phyloP scores from a whole-genome alignment of 106 monocot genomes.

The Amphibolis antarctica region DNA sequence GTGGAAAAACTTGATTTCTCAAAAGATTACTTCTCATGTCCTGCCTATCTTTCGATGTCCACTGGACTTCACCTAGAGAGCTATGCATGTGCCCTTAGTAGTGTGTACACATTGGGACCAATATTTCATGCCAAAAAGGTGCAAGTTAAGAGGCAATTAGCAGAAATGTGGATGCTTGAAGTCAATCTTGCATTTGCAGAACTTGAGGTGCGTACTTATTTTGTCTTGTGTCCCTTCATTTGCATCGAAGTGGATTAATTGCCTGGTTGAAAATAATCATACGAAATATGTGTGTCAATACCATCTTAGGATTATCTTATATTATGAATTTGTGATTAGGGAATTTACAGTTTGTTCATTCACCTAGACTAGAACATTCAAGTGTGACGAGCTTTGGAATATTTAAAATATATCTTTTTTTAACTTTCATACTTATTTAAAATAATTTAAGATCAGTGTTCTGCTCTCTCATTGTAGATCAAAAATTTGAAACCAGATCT shows the following conservation, averaged over 20 bases:
- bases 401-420: no score
- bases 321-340: no score
- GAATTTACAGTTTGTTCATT: no score
- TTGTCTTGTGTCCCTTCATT: not conserved
- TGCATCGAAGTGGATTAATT: not conserved
- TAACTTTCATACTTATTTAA: no score
- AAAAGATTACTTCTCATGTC: slow-evolving; percentile 51
- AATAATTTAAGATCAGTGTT: no score
- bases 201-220: slow-evolving; percentile 39
- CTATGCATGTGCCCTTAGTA: slow-evolving; percentile 62
- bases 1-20: slow-evolving; percentile 23
- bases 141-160: slow-evolving; percentile 23
- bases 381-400: no score
- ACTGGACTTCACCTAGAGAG: slow-evolving; percentile 58
- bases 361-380: no score
- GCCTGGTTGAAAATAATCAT: no score
- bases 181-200: slow-evolving; percentile 62
- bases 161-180: slow-evolving; percentile 75
- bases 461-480: no score
- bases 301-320: no score
- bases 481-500: no score
- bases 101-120: slow-evolving; percentile 65
- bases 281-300: no score
- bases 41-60: slow-evolving; percentile 35
- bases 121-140: slow-evolving; percentile 36